Conservation (phyloP, 257 asterid genomes). For the Hygrophila difformis region DNA sequence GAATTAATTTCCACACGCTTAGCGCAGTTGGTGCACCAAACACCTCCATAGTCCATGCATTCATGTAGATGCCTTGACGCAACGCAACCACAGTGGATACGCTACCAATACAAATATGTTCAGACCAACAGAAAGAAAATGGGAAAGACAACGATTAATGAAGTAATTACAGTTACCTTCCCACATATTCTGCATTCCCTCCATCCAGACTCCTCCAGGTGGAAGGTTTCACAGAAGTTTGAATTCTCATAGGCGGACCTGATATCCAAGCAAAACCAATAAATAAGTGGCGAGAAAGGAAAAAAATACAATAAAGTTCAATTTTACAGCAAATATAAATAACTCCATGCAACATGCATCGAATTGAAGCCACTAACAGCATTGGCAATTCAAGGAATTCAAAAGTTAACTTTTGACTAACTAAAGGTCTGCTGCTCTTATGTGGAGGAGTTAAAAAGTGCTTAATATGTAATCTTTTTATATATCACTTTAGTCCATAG, state of each 20-base stretch:
- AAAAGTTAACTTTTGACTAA: not conserved
- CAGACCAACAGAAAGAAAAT: conserved; percentile 9
- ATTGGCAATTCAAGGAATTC: not conserved
- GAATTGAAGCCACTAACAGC: not conserved
- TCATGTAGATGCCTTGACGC: conserved; percentile 71
- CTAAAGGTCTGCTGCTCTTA: not conserved
- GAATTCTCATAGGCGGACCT: conserved; percentile 51
- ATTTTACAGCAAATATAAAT: too few species aligned
- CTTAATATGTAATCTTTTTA: not conserved
- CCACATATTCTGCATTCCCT: conserved; percentile 54
- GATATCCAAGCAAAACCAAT: conserved; percentile 14
- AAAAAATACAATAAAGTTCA: not conserved
- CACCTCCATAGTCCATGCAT: conserved; percentile 81
- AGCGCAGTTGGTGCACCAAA: conserved; percentile 59
- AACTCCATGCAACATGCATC: not conserved
- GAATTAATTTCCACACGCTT: conserved; percentile 48
- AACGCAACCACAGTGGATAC: conserved; percentile 84
- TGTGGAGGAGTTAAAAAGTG: not conserved
- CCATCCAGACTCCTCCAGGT: conserved; percentile 61
- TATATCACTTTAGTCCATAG: too few species aligned
- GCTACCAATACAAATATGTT: conserved; percentile 32
- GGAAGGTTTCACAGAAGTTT: conserved; percentile 54
- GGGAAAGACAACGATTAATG: not conserved
- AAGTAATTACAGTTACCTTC: conserved; percentile 31
- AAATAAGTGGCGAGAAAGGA: conserved; percentile 1